Percentiles rank a stretch among this genome's conserved stretches.
Conservation (phyloP, 805 yeast species). For the Hanseniaspora singularis region DNA sequence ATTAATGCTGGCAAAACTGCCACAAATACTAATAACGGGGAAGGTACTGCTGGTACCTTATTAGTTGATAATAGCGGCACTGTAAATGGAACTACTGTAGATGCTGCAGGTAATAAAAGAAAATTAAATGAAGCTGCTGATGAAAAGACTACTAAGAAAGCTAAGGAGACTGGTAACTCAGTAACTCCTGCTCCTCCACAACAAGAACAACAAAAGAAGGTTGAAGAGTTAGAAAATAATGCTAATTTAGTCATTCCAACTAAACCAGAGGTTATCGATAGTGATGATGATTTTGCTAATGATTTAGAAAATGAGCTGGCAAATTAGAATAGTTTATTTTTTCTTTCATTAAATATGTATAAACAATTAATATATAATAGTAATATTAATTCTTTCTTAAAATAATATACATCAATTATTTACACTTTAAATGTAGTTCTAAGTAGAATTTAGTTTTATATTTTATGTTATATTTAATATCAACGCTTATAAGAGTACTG, state of each 20-base stretch:
- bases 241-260: slow-evolving; percentile 26
- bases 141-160: too few species aligned
- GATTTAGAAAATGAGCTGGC: slow-evolving; percentile 25
- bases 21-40: background rate
- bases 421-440: too few species aligned
- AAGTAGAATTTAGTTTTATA: too few species aligned
- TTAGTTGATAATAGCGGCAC: slow-evolving; percentile 8
- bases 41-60: slow-evolving; percentile 9
- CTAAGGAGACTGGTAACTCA: too few species aligned
- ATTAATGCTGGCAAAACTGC: slow-evolving; percentile 22
- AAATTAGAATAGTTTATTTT: background rate
- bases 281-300: slow-evolving; percentile 29
- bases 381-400: too few species aligned
- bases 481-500: too few species aligned
- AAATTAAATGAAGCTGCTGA: slow-evolving; percentile 13
- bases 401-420: too few species aligned
- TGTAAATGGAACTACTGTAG: slow-evolving; percentile 9
- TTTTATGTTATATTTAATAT: too few species aligned
- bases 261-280: slow-evolving; percentile 18
- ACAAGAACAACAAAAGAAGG: slow-evolving; percentile 26
- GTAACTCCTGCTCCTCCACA: slow-evolving; percentile 27
- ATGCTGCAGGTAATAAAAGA: slow-evolving; percentile 16
- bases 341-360: background rate
- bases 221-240: slow-evolving; percentile 27
- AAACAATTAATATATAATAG: too few species aligned